These are phyloP conservation scores for Oryza glaberrima DNA, from an alignment of 176 grass and related monocot genomes.

Conservation along the genomic window DNA sequence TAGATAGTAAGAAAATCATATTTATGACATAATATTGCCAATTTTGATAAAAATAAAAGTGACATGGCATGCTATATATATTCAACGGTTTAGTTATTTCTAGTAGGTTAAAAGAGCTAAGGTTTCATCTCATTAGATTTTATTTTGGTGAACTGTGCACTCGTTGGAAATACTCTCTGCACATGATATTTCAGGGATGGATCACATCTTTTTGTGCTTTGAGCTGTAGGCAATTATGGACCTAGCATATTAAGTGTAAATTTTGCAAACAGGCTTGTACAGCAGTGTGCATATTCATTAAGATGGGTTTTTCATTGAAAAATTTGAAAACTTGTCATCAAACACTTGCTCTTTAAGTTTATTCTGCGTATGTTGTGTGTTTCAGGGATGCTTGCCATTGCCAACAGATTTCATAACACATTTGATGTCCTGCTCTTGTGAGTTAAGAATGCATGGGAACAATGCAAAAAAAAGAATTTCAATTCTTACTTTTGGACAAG, in stretches of 20 bases:
- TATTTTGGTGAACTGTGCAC: too few relatives aligned
- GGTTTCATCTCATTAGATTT: too few relatives aligned
- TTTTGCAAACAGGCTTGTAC: not conserved
- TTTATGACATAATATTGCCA: too few relatives aligned
- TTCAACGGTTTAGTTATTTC: too few relatives aligned
- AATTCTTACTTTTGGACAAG: not conserved
- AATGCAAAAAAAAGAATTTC: not conserved
- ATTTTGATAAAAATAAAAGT: too few relatives aligned
- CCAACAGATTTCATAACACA: not conserved
- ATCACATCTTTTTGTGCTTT: not conserved
- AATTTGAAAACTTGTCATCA: not conserved
- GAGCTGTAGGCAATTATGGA: not conserved
- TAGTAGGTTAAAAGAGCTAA: too few relatives aligned
- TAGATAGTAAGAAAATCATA: too few relatives aligned
- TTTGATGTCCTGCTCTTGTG: not conserved
- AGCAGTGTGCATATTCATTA: not conserved
- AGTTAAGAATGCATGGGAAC: not conserved
- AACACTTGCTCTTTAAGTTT: not conserved
- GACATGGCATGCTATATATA: too few relatives aligned
- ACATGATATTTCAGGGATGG: too few relatives aligned
- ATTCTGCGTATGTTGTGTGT: not conserved
- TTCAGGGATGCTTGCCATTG: not conserved
- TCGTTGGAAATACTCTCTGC: not conserved
- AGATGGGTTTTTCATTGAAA: not conserved
- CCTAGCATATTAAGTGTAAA: not conserved